Evolutionary conservation across 331 rosid species (phyloP), one percentile per base, ranked within the genome.

Genomic region (Cucumis variabilis): DNA sequence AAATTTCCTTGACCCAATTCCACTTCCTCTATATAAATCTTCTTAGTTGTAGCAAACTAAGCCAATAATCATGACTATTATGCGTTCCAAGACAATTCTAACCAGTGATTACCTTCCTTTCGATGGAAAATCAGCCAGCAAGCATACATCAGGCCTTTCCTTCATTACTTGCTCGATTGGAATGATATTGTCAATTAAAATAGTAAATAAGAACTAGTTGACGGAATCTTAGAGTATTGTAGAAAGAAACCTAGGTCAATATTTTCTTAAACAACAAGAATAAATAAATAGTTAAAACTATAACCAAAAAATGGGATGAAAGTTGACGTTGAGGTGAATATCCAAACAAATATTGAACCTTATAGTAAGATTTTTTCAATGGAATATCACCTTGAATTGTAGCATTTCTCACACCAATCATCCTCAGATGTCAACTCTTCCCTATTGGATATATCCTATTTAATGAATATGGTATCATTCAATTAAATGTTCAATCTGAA

Each of bases 391-490:
- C 98, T 91, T 67, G 94, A 86, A 89, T 87, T 92, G 91, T 91
- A 94, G 93, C 98, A 97, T 90, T 98, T 96, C 60, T 88, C 93
- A 10, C 92, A 94, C 99, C 99, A 94, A 90, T 97, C 99, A 86
- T 92, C 89, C 89, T 94, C 99, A 28, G 98, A 96, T 85, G 98
- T 99, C 93, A 97, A 96, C 76, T 99, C 99, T 93, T 97, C 99
- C 92, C 98, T 92, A 82, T 97, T 97, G 86, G 99, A 97, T 91
- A 97, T 93, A 90, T 97, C 99, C 99, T 97, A 92, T 91, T 86
- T 83, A 66, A 82, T 82, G 91, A 76, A 90, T 80, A 89, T 65
- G 90, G 86, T 84, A 63, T 88, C 86, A 87, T 87, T 88, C 85
- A 85, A 91, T 66, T 80, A 79, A 86, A 81, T 89, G 73, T 69